Percentiles rank a stretch among this genome's conserved stretches.
phyloP scores from a whole-genome alignment of 306 rosid genomes.

The Malus asiatica region DNA sequence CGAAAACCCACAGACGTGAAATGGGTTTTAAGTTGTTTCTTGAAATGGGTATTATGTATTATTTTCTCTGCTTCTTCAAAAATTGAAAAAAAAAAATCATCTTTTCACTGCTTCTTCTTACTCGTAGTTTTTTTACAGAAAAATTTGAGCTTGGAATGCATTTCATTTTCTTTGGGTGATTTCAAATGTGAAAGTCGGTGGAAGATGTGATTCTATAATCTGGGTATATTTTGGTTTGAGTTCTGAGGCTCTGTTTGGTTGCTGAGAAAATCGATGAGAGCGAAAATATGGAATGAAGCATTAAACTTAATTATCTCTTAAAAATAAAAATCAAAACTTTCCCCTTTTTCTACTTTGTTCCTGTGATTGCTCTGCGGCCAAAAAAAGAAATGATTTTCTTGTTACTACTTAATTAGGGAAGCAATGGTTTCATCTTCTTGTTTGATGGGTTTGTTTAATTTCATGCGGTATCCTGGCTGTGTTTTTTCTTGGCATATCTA shows the following conservation, averaged over 20 bases:
- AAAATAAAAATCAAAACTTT: not conserved
- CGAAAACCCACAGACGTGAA: not conserved
- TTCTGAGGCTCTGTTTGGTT: slow-evolving; percentile 16
- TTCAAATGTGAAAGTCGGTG: slow-evolving; percentile 1
- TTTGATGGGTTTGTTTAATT: slow-evolving; percentile 17
- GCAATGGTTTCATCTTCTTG: not conserved
- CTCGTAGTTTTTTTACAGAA: not conserved
- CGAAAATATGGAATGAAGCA: not conserved
- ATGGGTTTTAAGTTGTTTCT: not conserved
- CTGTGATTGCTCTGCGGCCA: slow-evolving; percentile 7
- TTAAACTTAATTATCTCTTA: not conserved
- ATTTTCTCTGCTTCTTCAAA: not conserved
- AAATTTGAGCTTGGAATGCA: slow-evolving; percentile 4
- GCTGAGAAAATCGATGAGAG: not conserved
- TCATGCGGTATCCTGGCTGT: not conserved
- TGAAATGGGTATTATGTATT: not conserved
- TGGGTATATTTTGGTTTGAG: slow-evolving; percentile 24
- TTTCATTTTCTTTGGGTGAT: not conserved
- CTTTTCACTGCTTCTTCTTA: slow-evolving; percentile 5
- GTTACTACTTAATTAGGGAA: not conserved
- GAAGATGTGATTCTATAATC: slow-evolving; percentile 18
- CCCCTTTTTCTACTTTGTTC: not conserved
- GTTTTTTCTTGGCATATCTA: slow-evolving; percentile 7
- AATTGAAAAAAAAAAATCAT: slow-evolving; percentile 1
- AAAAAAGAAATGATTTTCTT: slow-evolving; percentile 2